Evolutionary conservation across 2,329 filamentous ascomycete genomes (phyloP), one percentile per base, ranked within the genome.

Genomic region (Sporothrix euskadiensis): DNA sequence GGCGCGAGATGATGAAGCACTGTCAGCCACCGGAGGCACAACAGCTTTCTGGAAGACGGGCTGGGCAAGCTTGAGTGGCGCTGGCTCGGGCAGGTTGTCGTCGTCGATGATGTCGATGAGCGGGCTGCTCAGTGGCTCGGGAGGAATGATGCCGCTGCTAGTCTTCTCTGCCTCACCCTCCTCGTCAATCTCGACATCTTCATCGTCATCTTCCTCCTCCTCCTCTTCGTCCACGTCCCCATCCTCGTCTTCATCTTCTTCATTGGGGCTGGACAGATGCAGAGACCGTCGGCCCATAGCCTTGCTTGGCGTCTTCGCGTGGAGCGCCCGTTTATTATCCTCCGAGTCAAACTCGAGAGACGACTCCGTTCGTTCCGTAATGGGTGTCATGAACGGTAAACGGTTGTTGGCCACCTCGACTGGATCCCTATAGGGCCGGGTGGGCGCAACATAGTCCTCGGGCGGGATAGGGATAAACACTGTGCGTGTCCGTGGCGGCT

Each of bases 321-420:
- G 87, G 78, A 89, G 84, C 81, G 74, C 75, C 0, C 87, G 87
- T 71, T 87, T 87, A 80, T 88, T 87, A 77, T 84, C 85, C 71
- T 88, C 86, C 39, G 88, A 89, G 4, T 88, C 87, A 57, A 91
- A 83, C 49, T 91, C 91, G 5, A 98, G 83, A 0, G 94, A 98
- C 12, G 91, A 92, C 82, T 99, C 96, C 0, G 96, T 99, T 78
- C 94, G 91, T 81, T 99, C 96, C 0, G 96, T 95, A 77, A 99
- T 99, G 1, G 96, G 96, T 0, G 96, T 99, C 96, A 99, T 98
- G 81, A 98, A 99, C 3, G 95, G 96, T 10, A 98, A 85, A 72
- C 94, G 91, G 82, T 94, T 97, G 79, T 98, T 97, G 74, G 94
- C 94, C 81, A 91, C 87, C 80, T 94, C 88, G 49, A 84, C 88